phyloP scores from a whole-genome alignment of 2,329 filamentous ascomycete species.

The Fusarium miscanthi region DNA sequence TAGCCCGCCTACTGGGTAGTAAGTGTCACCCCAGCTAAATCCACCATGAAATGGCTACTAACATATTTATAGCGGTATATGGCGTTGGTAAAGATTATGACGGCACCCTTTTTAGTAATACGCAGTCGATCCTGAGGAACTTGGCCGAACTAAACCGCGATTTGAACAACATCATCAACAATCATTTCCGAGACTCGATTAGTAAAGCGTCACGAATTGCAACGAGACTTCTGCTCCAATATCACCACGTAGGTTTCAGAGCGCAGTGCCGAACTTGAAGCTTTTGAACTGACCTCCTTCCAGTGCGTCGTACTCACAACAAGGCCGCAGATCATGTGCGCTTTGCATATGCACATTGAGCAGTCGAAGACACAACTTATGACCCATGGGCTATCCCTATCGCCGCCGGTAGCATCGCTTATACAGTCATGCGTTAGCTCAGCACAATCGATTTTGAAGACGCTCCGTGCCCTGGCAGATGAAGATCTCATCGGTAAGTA shows the following conservation, averaged over 20 bases:
- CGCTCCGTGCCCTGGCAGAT: conserved; percentile 42
- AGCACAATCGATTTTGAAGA: conserved; percentile 44
- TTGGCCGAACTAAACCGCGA: conserved; percentile 44
- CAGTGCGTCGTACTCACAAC: conserved; percentile 48
- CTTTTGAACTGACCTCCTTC: background rate
- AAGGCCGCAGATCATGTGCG: conserved; percentile 48
- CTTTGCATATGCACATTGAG: conserved; percentile 48
- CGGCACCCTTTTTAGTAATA: conserved; percentile 44
- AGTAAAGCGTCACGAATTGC: conserved; percentile 46
- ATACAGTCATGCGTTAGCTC: conserved; percentile 47
- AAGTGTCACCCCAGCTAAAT: accelerated
- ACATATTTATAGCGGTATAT: conserved; percentile 34
- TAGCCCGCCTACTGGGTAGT: conserved; percentile 40
- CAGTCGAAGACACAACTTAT: conserved; percentile 36
- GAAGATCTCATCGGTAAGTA: conserved; percentile 45
- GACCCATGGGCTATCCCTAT: conserved; percentile 31
- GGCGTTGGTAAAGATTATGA: conserved; percentile 46
- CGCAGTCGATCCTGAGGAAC: conserved; percentile 44
- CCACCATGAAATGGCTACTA: accelerated
- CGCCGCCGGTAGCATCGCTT: conserved; percentile 43
- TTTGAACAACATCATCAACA: conserved; percentile 42
- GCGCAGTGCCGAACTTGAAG: accelerated
- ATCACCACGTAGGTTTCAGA: conserved; percentile 35
- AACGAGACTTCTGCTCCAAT: conserved; percentile 42
- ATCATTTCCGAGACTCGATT: conserved; percentile 45